Evolutionary conservation across 2,329 filamentous ascomycete genomes (phyloP).

Genomic region (Colletotrichum lindemuthianum): DNA sequence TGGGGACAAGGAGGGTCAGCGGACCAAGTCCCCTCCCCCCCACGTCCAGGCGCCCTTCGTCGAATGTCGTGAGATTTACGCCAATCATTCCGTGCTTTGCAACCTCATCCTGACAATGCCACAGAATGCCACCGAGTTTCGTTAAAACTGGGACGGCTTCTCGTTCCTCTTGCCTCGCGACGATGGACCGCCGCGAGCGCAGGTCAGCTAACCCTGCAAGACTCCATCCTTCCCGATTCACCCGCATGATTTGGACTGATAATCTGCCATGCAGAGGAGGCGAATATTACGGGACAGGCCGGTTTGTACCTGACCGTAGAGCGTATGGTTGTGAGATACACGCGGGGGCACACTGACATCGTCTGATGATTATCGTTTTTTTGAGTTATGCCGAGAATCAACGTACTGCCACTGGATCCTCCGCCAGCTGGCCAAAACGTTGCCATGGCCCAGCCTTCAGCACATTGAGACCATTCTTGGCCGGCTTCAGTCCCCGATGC

Average conservation of each 20-base stretch:
- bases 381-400: constrained; percentile 16
- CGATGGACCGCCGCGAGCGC: neutral
- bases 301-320: constrained; percentile 13
- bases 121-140: constrained; percentile 17
- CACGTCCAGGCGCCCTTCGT: constrained; percentile 2
- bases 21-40: neutral
- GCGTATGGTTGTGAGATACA: neutral
- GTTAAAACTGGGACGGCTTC: constrained; percentile 13
- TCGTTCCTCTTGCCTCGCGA: neutral
- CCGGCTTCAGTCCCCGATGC: neutral
- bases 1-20: constrained; percentile 7
- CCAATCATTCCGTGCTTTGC: constrained; percentile 4
- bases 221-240: neutral
- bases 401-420: neutral
- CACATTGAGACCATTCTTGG: neutral
- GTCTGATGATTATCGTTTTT: neutral
- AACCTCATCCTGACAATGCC: constrained; percentile 4
- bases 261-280: constrained; percentile 9
- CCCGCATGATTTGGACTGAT: constrained; percentile 25
- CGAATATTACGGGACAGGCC: constrained; percentile 4
- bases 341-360: constrained; percentile 16
- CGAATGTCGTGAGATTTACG: constrained; percentile 27
- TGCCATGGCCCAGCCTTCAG: neutral
- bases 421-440: constrained; percentile 5
- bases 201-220: neutral